A percentile compares a stretch with the other conserved stretches of the same genome.
These are phyloP conservation scores for Hypoxylon sp. DNA, from an alignment of 2,329 filamentous ascomycete genomes.

Conservation along the genomic window DNA sequence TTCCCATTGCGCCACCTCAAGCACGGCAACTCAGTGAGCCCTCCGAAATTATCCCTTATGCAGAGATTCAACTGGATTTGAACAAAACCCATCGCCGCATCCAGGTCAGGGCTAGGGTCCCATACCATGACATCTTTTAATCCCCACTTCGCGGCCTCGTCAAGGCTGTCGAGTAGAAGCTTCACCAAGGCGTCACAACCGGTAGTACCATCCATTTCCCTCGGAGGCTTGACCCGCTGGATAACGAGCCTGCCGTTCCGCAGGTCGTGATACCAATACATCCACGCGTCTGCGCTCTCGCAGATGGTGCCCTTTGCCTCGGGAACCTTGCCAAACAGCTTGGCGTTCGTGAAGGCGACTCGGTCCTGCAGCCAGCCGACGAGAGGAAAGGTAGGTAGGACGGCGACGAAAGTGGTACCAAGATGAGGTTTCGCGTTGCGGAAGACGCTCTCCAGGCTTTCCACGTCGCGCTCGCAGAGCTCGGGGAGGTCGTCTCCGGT, in stretches of 20 bases:
- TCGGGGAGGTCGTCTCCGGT: slow-evolving; percentile 16
- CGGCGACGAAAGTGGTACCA: slow-evolving; percentile 10
- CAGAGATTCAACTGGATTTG: slow-evolving; percentile 1
- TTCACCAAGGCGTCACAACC: slow-evolving; percentile 9
- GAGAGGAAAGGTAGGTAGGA: slow-evolving; percentile 30
- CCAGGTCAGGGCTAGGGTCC: slow-evolving; percentile 22
- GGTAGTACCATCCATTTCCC: background rate
- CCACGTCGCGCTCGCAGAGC: slow-evolving; percentile 28
- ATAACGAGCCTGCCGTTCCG: slow-evolving; percentile 19
- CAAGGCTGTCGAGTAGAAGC: slow-evolving; percentile 31
- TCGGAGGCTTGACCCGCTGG: slow-evolving; percentile 20
- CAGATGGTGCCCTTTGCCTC: slow-evolving; percentile 28
- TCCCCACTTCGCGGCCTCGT: slow-evolving; percentile 30
- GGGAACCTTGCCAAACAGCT: slow-evolving; percentile 7
- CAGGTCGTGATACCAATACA: slow-evolving; percentile 37
- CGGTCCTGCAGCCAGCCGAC: slow-evolving; percentile 29
- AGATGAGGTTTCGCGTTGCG: background rate
- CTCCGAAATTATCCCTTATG: slow-evolving; percentile 17
- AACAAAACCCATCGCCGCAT: slow-evolving; percentile 10
- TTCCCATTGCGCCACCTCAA: slow-evolving; percentile 27
- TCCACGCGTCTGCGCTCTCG: slow-evolving; percentile 25
- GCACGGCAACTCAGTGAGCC: slow-evolving; percentile 22
- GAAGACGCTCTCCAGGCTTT: slow-evolving; percentile 14
- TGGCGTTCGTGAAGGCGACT: slow-evolving; percentile 23
- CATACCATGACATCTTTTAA: slow-evolving; percentile 22